Evolutionary conservation across 352 stramenopile species (phyloP), one percentile per base, ranked within the genome.

Genomic region (Pythium plurisporium): DNA sequence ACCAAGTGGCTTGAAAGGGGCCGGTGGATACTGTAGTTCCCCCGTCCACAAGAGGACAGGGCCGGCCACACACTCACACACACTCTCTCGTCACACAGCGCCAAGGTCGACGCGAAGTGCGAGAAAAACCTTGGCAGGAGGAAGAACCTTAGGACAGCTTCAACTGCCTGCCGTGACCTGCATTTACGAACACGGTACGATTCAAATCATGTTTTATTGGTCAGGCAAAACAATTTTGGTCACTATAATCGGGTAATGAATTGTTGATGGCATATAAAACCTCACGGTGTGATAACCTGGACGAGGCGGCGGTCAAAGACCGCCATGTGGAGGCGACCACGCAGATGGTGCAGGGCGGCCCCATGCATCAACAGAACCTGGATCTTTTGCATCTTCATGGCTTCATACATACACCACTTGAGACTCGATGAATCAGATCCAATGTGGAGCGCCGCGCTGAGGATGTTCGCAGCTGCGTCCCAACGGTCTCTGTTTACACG

Each of bases 131-230:
- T 65, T 55, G 31, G 55, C 19, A 7, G 30, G 25, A 0, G 0
- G 14, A 57, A 67, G 47, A 61, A 67, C 59, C 59, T 67, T 38
- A 20, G 3, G 15, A 19, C 17, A 58, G 51, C 59, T 67, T 67
- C 59, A 67, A 67, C 36, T 33, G 59, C 4, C 51, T n/a, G 11
- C 4, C 1, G 4, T 10, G n/a, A n/a, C 9, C 51, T 67, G 5
- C 1, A 10, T 55, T 62, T 67, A 67, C 22, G 15, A 46, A 58
- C 38, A 56, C 55, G 43, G 48, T 50, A 26, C 30, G 17, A 52
- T 20, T 15, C 2, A 0, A 47, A 27, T 10, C 12, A 15, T 19
- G 26, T 2, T n/a, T 26, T 31, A 19, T 12, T 17, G n/a, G 14
- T 23, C 8, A 27, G 8, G 5, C n/a, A 11, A 5, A 22, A 17